phyloP scores from a whole-genome alignment of 345 rosid species.

The Combretum micranthum region DNA sequence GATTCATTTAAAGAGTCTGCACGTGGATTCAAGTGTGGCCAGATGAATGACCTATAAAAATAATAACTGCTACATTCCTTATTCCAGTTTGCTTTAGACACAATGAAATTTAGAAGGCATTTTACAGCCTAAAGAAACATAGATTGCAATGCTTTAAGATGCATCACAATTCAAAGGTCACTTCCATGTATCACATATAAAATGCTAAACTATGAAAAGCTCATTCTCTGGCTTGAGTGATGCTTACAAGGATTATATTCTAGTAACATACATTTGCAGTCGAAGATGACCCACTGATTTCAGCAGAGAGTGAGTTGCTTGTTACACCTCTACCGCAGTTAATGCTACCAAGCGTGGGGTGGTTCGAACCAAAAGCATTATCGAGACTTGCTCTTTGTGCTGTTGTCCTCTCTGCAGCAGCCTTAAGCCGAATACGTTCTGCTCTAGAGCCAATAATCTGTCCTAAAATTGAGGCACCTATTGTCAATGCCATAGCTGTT shows the following conservation, averaged over 20 bases:
- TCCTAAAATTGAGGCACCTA: slow-evolving; percentile 78
- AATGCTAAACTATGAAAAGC: no score
- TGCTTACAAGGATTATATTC: slow-evolving; percentile 1
- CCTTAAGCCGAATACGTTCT: slow-evolving; percentile 60
- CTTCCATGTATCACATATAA: no score
- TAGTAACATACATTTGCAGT: slow-evolving; percentile 36
- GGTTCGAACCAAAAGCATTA: slow-evolving; percentile 8
- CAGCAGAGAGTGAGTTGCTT: slow-evolving; percentile 12
- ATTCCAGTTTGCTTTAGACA: no score
- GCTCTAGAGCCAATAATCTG: slow-evolving; percentile 91
- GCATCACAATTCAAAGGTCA: no score
- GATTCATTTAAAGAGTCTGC: no score
- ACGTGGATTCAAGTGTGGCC: no score
- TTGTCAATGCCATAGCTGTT: slow-evolving; percentile 81
- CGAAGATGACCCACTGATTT: slow-evolving; percentile 13
- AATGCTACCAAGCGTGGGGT: slow-evolving; percentile 13
- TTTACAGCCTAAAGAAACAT: no score
- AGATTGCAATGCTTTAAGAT: no score
- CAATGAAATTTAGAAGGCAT: no score
- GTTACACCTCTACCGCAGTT: slow-evolving; percentile 29
- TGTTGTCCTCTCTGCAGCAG: slow-evolving; percentile 19
- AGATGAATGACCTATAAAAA: no score
- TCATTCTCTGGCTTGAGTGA: no score
- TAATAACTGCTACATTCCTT: no score
- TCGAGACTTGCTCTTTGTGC: slow-evolving; percentile 15